Evolutionary conservation across 2,329 filamentous ascomycete species (phyloP).

Genomic region (Laburnicola sp.): DNA sequence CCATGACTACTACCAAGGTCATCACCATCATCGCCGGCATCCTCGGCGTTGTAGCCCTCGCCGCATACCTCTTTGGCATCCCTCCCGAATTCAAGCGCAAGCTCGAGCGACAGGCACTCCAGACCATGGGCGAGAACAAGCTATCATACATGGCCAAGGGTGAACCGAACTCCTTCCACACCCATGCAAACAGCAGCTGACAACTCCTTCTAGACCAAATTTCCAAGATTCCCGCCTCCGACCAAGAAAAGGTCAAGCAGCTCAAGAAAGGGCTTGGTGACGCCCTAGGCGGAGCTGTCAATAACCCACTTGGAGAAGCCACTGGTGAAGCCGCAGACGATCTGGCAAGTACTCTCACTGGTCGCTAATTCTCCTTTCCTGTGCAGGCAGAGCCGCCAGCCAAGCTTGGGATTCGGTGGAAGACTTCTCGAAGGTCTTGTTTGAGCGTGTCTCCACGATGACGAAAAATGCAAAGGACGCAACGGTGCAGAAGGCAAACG

Average conservation of each 20-base stretch:
- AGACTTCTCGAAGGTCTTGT: constrained; percentile 22
- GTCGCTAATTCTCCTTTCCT: constrained; percentile 36
- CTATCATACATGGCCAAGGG: constrained; percentile 48
- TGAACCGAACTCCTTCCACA: constrained; percentile 13
- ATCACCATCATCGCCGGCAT: constrained; percentile 42
- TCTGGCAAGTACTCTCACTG: constrained; percentile 42
- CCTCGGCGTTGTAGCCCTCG: constrained; percentile 41
- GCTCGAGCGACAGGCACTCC: constrained; percentile 51
- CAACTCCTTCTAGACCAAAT: constrained; percentile 35
- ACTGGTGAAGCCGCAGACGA: constrained; percentile 43
- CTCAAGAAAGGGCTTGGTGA: constrained; percentile 44
- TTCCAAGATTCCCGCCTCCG: constrained; percentile 44
- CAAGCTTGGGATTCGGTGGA: constrained; percentile 28
- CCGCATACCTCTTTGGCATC: constrained; percentile 54
- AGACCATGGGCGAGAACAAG: constrained; percentile 59
- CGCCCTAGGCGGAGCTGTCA: constrained; percentile 36
- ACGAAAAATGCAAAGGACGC: constrained; percentile 14
- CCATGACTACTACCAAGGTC: constrained; percentile 34
- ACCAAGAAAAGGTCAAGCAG: constrained; percentile 44
- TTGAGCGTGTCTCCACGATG: constrained; percentile 27
- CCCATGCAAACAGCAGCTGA: constrained; percentile 13
- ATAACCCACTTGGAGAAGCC: constrained; percentile 44
- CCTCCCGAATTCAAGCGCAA: constrained; percentile 52
- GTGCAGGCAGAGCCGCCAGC: constrained; percentile 28
- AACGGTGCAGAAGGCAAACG: constrained; percentile 1